phyloP scores from a whole-genome alignment of 2,329 filamentous ascomycete genomes.

The Fusarium poae region DNA sequence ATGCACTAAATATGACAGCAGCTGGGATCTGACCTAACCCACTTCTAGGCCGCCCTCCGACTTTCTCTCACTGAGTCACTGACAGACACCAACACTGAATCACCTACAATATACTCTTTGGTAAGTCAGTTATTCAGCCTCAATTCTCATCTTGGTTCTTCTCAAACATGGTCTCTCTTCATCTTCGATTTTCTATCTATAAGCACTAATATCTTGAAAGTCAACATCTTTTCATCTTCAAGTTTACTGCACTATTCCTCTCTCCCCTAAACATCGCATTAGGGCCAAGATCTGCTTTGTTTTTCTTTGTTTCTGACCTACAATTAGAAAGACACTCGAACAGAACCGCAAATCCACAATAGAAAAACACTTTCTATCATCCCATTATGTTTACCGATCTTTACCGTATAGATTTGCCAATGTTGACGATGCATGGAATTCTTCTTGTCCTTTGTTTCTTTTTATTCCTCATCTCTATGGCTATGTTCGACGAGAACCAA shows the following conservation, averaged over 20 bases:
- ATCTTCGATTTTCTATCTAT: background rate
- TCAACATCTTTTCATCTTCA: background rate
- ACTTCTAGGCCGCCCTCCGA: background rate
- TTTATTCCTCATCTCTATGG: background rate
- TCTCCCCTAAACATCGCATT: constrained; percentile 1
- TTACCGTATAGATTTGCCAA: background rate
- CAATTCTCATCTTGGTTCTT: background rate
- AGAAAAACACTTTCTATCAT: background rate
- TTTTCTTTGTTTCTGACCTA: constrained; percentile 1
- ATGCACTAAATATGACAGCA: background rate
- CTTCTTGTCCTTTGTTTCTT: background rate
- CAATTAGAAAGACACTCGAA: background rate
- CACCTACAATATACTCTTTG: background rate
- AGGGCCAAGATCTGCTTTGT: background rate
- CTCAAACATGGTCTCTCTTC: background rate
- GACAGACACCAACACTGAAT: background rate
- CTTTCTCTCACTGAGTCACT: constrained; percentile 2
- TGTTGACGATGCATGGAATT: background rate
- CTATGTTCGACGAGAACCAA: background rate
- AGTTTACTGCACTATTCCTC: background rate
- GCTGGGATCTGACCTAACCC: background rate
- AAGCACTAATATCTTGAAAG: background rate
- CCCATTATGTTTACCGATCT: background rate
- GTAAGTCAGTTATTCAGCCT: background rate
- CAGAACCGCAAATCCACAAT: background rate